Evolutionary conservation across 106 monocot species (phyloP), one percentile per base, ranked within the genome.

Genomic region (Allium fistulosum): DNA sequence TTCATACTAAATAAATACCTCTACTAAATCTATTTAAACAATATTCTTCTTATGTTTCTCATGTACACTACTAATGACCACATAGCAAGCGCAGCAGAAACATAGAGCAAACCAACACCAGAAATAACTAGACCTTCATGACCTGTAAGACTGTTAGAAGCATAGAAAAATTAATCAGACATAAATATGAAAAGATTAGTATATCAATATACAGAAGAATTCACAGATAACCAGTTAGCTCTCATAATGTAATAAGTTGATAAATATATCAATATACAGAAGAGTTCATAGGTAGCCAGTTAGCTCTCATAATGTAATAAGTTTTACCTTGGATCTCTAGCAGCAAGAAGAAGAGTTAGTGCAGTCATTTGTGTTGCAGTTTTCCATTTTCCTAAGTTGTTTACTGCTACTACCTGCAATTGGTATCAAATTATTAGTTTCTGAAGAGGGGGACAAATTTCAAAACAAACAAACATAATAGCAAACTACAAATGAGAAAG

Each of bases 381-480:
- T 80, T 99, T 99, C 97, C 97, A 99, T 63, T 99, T 99, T 48
- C 92, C 92, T 73, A 92, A 68, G 69, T 83, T 92, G 69, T 87
- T 99, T 62, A 99, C 97, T 16, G 92, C 97, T 50, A 99, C 97
- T 72, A 89, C 97, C 97, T 99, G 82, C 48, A 26, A 78, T 67
- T 18, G 63, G 64, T 26, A 56, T 11, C 18, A 0, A 73, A 1
- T 27, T 8, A 18, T 17, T 13, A 59, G 58, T 9, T 26, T 17
- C 9, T n/a, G 63, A 63, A 48, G 63, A 17, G 63, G 11, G 15
- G n/a, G 47, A 3, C 9, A 46, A 0, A n/a, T 46, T 8, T 15
- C 2, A 55, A 55, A 55, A 55, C 11, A 55, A 8, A 0, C 15
- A 15, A 6, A 55, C 15, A 55, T 17, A 55, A 55, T 12, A 55